Evolutionary conservation across 176 grass and related monocot genomes (phyloP).

Genomic region (Ampelocalamus luodianensis): DNA sequence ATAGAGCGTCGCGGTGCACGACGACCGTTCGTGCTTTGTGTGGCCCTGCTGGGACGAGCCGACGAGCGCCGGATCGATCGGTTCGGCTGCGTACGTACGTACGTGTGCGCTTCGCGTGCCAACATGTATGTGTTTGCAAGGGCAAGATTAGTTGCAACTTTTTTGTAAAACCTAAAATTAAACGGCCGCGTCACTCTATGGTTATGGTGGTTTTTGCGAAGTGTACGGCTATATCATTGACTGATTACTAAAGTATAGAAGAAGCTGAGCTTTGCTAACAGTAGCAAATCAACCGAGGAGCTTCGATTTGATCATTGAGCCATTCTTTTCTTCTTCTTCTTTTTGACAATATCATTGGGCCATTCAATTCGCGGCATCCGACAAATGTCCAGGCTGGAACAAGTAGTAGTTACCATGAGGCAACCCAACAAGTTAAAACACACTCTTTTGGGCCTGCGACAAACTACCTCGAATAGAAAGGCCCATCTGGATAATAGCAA

Average conservation of each 20-base stretch:
- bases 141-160: background rate
- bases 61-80: background rate
- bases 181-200: background rate
- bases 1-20: slow-evolving; percentile 44
- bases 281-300: background rate
- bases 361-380: too few species aligned
- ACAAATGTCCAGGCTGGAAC: too few species aligned
- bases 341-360: too few species aligned
- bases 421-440: too few species aligned
- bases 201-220: background rate
- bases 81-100: background rate
- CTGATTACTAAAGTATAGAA: background rate
- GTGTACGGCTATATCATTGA: too few species aligned
- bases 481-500: background rate
- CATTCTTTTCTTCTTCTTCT: too few species aligned
- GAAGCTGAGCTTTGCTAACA: background rate
- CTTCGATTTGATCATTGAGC: too few species aligned
- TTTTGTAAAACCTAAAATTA: background rate
- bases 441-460: background rate
- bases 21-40: slow-evolving; percentile 48
- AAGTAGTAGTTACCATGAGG: too few species aligned
- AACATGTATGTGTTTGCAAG: background rate
- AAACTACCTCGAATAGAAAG: background rate
- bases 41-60: slow-evolving; percentile 29
- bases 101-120: background rate